Evolutionary conservation across 306 rosid genomes (phyloP), one percentile per base, ranked within the genome.

Genomic region (Cercis canadensis): DNA sequence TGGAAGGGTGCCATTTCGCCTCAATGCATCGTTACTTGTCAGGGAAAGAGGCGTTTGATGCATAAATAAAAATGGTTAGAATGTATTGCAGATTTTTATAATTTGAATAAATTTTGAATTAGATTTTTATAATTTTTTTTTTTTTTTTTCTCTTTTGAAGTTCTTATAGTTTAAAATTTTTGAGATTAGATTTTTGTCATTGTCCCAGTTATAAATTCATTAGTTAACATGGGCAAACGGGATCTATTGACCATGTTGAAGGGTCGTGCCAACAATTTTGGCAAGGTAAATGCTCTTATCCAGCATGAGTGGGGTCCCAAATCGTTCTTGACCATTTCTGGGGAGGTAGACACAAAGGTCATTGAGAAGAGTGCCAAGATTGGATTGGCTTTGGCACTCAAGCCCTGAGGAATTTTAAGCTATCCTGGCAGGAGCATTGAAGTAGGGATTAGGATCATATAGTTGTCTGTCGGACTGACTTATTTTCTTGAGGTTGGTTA

Each of bases 261-360:
- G 80, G 97, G 87, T 14, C 89, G 96, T 1, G 87, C 87, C 56
- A 93, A 87, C 90, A 93, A 88, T 73, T 56, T 47, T 17, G 98
- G 97, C 65, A 85, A 59, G 81, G 92, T 86, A 15, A 90, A 81
- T 63, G 98, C 98, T 66, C 97, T 93, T 47, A 83, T 93, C 81
- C 98, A 88, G 92, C 97, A 93, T 2, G 97, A 93, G 80, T 93
- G 98, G 98, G 97, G 98, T 16, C 98, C 98, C 59, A 93, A 90
- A 33, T 93, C 98, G 2, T 71, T 88, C 59, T 76, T 93, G 75
- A 87, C 97, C 50, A 55, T 93, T 65, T 85, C 97, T 15, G 96
- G 96, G 33, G 98, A 90, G 88, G 94, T 93, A 31, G 98, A 93
- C 83, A 83, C 97, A 62, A 86, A 78, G 82, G 87, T 96, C 43